These are phyloP conservation scores for Dicorynia guianensis DNA, from an alignment of 306 rosid genomes.

Conservation along the genomic window DNA sequence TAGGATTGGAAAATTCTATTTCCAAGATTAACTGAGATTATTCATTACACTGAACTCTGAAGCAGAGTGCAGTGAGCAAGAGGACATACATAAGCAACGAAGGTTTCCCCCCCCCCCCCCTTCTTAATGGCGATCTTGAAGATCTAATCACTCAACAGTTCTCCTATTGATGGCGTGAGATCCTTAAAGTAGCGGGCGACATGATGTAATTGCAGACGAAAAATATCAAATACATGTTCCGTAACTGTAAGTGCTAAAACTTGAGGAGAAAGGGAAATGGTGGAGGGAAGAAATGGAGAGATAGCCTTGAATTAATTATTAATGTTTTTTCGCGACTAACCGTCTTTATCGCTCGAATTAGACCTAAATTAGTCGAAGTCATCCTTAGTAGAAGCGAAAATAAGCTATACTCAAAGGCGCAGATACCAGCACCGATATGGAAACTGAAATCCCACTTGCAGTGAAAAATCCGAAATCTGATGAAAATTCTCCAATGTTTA, in stretches of 20 bases:
- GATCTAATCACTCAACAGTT: slow-evolving; percentile 46
- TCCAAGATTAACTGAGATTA: slow-evolving; percentile 30
- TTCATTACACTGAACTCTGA: slow-evolving; percentile 31
- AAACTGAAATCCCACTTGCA: neutral
- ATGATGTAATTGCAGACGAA: neutral
- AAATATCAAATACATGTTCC: neutral
- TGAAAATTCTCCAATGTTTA: neutral
- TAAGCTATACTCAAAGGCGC: neutral
- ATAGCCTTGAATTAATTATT: neutral
- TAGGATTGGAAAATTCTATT: slow-evolving; percentile 22
- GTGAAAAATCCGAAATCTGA: neutral
- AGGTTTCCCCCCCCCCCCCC: neutral
- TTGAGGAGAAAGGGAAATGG: neutral
- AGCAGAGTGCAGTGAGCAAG: neutral
- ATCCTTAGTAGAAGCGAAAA: neutral
- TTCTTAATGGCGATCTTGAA: slow-evolving; percentile 25
- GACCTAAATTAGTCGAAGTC: slow-evolving; percentile 52
- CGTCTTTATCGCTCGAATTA: slow-evolving; percentile 21
- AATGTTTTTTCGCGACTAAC: neutral
- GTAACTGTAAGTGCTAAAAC: neutral
- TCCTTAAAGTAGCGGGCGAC: neutral
- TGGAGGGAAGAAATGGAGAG: neutral
- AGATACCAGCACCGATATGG: neutral
- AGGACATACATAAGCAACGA: slow-evolving; percentile 26
- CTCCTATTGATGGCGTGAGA: slow-evolving; percentile 18